Evolutionary conservation across 2,329 filamentous ascomycete species (phyloP).

Genomic region (Fusarium sp.): DNA sequence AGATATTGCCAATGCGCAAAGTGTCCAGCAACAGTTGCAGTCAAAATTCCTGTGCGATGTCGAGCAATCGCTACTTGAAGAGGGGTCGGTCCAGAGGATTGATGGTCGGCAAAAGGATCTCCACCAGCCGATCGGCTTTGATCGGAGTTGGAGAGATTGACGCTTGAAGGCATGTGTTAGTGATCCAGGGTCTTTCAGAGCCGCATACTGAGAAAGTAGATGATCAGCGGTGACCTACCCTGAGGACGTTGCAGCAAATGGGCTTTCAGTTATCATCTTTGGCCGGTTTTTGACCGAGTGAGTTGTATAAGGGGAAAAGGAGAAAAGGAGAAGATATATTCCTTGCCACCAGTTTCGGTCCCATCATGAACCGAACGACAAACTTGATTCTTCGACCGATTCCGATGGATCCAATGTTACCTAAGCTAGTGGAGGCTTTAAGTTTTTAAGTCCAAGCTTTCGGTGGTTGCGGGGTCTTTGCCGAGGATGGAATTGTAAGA

Average conservation of each 20-base stretch:
- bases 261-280: slow-evolving; percentile 21
- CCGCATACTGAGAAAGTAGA: neutral
- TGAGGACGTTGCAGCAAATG: slow-evolving; percentile 10
- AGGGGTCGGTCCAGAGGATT: slow-evolving; percentile 42
- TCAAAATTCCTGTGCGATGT: slow-evolving; percentile 37
- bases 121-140: slow-evolving; percentile 39
- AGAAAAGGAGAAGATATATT: neutral
- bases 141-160: slow-evolving; percentile 35
- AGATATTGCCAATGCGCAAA: slow-evolving; percentile 43
- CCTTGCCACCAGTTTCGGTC: slow-evolving; percentile 10
- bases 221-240: slow-evolving; percentile 27
- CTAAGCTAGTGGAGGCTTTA: slow-evolving; percentile 36
- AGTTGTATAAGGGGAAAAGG: neutral
- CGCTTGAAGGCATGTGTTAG: slow-evolving; percentile 34
- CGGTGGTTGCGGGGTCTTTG: slow-evolving; percentile 17
- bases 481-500: neutral
- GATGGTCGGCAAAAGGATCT: slow-evolving; percentile 40
- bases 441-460: neutral
- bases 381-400: slow-evolving; percentile 3
- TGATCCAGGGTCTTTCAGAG: slow-evolving; percentile 7
- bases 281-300: neutral
- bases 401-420: slow-evolving; percentile 19
- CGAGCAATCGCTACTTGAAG: slow-evolving; percentile 37
- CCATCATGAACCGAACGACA: slow-evolving; percentile 5
- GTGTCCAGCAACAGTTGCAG: slow-evolving; percentile 39